Conservation (phyloP, 106 monocot genomes). For the Agapanthus africanus region DNA sequence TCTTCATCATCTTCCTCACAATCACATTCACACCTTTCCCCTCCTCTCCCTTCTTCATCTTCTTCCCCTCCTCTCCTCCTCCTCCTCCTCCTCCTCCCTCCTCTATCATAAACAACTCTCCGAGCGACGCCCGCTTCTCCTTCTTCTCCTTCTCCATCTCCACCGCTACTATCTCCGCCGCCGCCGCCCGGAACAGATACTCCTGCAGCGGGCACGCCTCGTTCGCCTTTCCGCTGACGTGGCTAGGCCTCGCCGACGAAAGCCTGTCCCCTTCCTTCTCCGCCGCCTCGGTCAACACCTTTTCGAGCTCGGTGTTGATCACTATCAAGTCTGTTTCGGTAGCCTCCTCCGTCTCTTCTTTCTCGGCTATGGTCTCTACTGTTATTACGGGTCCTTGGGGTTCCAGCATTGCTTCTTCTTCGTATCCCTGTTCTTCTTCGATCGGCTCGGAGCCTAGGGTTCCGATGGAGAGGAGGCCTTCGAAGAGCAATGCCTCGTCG, state of each 20-base stretch:
- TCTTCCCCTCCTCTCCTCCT: background rate
- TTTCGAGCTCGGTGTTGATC: background rate
- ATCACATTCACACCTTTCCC: background rate
- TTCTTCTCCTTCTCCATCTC: background rate
- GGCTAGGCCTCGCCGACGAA: background rate
- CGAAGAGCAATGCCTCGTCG: background rate
- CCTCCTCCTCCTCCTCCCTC: background rate
- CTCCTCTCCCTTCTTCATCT: background rate
- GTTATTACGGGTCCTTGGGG: background rate
- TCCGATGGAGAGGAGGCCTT: background rate
- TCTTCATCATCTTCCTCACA: background rate
- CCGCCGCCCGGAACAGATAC: conserved; percentile 25
- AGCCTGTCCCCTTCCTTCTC: background rate
- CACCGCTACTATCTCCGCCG: conserved; percentile 12
- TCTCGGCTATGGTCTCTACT: background rate
- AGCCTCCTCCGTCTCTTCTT: background rate
- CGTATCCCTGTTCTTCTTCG: background rate
- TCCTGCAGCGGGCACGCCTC: conserved; percentile 40
- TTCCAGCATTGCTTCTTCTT: background rate
- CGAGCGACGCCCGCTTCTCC: conserved; percentile 29
- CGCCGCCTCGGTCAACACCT: background rate
- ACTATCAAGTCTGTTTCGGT: background rate
- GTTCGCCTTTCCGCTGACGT: background rate
- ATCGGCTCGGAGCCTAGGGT: background rate
- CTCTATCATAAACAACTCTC: conserved; percentile 42